Percentiles rank a stretch among this genome's conserved stretches.
These are phyloP conservation scores for Nigrospora osmanthi DNA, from an alignment of 2,329 filamentous ascomycete species.

Conservation along the genomic window DNA sequence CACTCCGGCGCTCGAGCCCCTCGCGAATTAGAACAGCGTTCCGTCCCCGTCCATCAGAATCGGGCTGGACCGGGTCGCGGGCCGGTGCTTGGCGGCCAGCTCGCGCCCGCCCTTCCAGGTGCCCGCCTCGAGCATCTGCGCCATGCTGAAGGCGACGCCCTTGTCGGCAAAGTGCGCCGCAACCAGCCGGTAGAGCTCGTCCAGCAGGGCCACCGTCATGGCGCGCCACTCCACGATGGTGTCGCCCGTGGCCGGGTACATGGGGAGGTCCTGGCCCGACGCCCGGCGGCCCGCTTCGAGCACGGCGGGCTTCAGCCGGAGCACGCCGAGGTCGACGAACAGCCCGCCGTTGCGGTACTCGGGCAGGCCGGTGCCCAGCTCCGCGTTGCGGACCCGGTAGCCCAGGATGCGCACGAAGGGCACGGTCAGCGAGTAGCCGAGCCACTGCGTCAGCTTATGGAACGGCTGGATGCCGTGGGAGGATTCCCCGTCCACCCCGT, in stretches of 20 bases:
- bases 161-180: slow-evolving; percentile 54
- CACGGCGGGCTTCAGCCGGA: slow-evolving; percentile 67
- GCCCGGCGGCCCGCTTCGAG: slow-evolving; percentile 57
- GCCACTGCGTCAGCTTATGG: slow-evolving; percentile 92
- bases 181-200: slow-evolving; percentile 62
- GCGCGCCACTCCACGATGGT: slow-evolving; percentile 77
- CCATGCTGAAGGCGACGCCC: slow-evolving; percentile 66
- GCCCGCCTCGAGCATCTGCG: slow-evolving; percentile 89
- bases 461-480: slow-evolving; percentile 80
- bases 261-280: slow-evolving; percentile 59
- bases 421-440: slow-evolving; percentile 88
- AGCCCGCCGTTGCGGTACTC: slow-evolving; percentile 69
- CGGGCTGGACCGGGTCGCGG: slow-evolving; percentile 73
- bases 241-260: slow-evolving; percentile 67
- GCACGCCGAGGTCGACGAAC: slow-evolving; percentile 69
- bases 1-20: too few species aligned
- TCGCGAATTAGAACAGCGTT: slow-evolving; percentile 58
- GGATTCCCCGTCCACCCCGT: slow-evolving; percentile 41
- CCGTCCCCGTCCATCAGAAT: slow-evolving; percentile 78
- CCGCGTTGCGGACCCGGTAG: slow-evolving; percentile 72
- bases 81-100: slow-evolving; percentile 69
- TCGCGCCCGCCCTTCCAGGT: slow-evolving; percentile 93
- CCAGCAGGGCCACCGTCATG: slow-evolving; percentile 66
- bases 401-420: slow-evolving; percentile 77
- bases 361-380: slow-evolving; percentile 78